A percentile compares a stretch with the other conserved stretches of the same genome.
phyloP scores from a whole-genome alignment of 148 eudicot genomes.

The Simmondsia chinensis region DNA sequence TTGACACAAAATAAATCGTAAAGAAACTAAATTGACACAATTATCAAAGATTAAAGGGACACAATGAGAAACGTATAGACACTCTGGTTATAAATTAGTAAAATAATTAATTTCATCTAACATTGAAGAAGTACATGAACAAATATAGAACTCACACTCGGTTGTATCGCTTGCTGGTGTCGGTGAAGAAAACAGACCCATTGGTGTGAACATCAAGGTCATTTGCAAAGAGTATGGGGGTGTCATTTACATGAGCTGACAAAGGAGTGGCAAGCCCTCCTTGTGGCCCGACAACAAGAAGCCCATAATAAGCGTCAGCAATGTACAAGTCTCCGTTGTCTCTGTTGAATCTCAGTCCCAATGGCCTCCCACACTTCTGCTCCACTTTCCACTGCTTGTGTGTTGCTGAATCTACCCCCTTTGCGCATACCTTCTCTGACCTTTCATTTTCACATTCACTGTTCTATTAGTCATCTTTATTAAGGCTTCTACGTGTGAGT shows the following conservation, averaged over 20 bases:
- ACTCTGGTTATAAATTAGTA: no score
- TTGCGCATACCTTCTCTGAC: constrained; percentile 64
- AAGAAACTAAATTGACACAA: no score
- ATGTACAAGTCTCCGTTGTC: constrained; percentile 61
- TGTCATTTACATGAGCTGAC: constrained; percentile 47
- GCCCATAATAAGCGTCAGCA: constrained; percentile 83
- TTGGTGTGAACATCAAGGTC: constrained; percentile 85
- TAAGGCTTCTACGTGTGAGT: no score
- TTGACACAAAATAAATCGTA: no score
- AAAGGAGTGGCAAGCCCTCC: constrained; percentile 75
- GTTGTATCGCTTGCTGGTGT: constrained; percentile 75
- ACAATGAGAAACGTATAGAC: no score
- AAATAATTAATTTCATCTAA: no score
- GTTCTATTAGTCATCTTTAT: no score
- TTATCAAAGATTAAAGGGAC: background rate
- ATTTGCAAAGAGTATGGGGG: constrained; percentile 76
- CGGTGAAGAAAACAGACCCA: constrained; percentile 94
- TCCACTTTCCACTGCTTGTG: constrained; percentile 71
- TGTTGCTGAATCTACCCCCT: constrained; percentile 68
- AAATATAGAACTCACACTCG: constrained; percentile 58
- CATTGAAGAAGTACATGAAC: background rate
- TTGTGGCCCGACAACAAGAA: constrained; percentile 68
- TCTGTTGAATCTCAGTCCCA: constrained; percentile 69
- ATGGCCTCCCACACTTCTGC: constrained; percentile 62
- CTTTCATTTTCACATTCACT: constrained; percentile 18